phyloP scores from a whole-genome alignment of 2,329 filamentous ascomycete species.

The Epichloe coenophiala region DNA sequence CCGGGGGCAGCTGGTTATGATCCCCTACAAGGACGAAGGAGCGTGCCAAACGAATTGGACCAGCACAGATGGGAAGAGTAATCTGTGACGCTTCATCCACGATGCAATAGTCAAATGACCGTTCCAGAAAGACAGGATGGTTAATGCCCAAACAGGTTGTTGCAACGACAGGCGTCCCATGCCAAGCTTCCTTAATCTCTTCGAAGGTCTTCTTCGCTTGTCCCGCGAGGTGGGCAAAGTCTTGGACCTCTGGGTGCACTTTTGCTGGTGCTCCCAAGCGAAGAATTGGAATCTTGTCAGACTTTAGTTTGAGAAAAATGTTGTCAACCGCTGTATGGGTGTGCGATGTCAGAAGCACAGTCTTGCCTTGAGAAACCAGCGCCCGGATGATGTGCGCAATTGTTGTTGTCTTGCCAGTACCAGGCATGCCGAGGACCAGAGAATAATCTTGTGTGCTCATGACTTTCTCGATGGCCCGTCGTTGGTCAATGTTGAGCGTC shows the following conservation, averaged over 20 bases:
- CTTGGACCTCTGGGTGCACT: conserved; percentile 73
- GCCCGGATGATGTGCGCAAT: conserved; percentile 95
- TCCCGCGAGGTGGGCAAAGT: conserved; percentile 69
- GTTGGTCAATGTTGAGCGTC: conserved; percentile 77
- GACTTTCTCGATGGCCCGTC: conserved; percentile 77
- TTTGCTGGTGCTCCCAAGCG: conserved; percentile 78
- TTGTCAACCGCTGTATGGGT: conserved; percentile 98
- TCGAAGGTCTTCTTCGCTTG: conserved; percentile 65
- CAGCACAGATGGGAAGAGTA: conserved; percentile 85
- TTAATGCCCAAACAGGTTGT: conserved; percentile 90
- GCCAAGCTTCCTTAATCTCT: conserved; percentile 72
- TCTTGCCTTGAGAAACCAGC: conserved; percentile 78
- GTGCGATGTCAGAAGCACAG: conserved; percentile 84
- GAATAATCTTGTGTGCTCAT: conserved; percentile 94
- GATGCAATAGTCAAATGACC: conserved; percentile 94
- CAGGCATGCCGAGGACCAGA: conserved; percentile 95
- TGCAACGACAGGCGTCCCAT: conserved; percentile 76
- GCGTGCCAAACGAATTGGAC: conserved; percentile 81
- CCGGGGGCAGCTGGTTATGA: conserved; percentile 91
- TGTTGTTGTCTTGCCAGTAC: conserved; percentile 95
- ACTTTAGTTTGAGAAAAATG: conserved; percentile 80
- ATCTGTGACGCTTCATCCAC: conserved; percentile 98
- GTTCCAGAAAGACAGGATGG: conserved; percentile 75
- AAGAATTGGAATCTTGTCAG: conserved; percentile 64
- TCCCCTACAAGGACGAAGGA: conserved; percentile 94